phyloP scores from a whole-genome alignment of 106 monocot species.

The Dendrobium chrysotoxum region DNA sequence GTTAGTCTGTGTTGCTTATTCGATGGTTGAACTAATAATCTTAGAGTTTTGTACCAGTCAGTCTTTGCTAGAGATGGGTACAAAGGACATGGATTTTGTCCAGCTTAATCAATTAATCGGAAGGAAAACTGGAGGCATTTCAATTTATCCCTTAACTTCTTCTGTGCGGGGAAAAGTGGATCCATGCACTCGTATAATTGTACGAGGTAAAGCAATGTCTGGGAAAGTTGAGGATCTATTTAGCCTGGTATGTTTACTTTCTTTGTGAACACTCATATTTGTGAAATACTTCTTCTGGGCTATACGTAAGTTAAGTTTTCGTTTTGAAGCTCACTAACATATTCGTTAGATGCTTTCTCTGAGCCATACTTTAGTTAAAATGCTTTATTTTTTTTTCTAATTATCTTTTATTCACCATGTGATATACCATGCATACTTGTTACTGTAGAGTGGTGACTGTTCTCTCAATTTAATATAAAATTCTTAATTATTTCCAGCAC shows the following conservation, averaged over 20 bases:
- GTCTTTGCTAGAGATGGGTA: slow-evolving; percentile 98
- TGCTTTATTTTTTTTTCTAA: neutral
- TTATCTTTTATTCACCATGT: slow-evolving; percentile 1
- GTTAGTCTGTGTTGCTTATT: neutral
- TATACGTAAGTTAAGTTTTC: neutral
- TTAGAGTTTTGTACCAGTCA: slow-evolving; percentile 53
- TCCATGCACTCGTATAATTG: slow-evolving; percentile 77
- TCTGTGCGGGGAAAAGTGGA: slow-evolving; percentile 72
- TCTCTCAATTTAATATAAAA: neutral
- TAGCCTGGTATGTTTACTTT: slow-evolving; percentile 53
- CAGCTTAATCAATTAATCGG: slow-evolving; percentile 97
- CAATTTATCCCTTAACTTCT: slow-evolving; percentile 93
- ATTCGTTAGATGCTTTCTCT: neutral
- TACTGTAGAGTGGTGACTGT: neutral
- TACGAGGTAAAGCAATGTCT: slow-evolving; percentile 90
- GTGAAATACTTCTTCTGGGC: neutral
- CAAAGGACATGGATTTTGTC: slow-evolving; percentile 94
- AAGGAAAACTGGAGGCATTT: slow-evolving; percentile 97
- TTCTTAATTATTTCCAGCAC: no score
- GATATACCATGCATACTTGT: neutral
- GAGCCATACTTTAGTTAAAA: neutral
- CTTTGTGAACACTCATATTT: neutral
- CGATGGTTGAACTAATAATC: slow-evolving; percentile 1
- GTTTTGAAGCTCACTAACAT: neutral
- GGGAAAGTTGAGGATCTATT: slow-evolving; percentile 77